Conservation (phyloP, 768 basidiomycete genomes). For the Pulveroboletus sp. region DNA sequence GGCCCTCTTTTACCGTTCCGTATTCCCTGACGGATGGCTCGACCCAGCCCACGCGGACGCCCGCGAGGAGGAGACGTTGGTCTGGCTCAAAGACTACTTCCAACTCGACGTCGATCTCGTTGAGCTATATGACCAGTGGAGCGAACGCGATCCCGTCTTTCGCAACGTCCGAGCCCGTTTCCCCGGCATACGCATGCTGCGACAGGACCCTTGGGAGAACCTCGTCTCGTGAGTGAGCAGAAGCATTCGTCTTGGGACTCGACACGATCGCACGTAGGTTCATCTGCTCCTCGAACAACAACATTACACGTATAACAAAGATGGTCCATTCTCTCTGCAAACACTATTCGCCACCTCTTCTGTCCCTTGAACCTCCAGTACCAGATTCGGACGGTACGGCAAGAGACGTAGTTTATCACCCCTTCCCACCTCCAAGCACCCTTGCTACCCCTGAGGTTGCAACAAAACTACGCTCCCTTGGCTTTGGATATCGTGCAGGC, state of each 20-base stretch:
- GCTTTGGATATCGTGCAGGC: slow-evolving; percentile 94
- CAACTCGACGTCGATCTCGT: slow-evolving; percentile 76
- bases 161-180: slow-evolving; percentile 59
- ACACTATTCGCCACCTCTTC: slow-evolving; percentile 68
- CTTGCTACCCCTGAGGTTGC: slow-evolving; percentile 61
- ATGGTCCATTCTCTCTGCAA: slow-evolving; percentile 86
- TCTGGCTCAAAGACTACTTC: slow-evolving; percentile 85
- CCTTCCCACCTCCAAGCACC: slow-evolving; percentile 79
- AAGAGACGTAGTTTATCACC: slow-evolving; percentile 53
- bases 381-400: slow-evolving; percentile 28
- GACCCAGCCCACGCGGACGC: slow-evolving; percentile 30
- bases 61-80: slow-evolving; percentile 62
- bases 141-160: slow-evolving; percentile 71
- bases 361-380: slow-evolving; percentile 43
- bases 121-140: slow-evolving; percentile 76
- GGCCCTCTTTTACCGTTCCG: slow-evolving; percentile 66
- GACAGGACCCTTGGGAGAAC: slow-evolving; percentile 97
- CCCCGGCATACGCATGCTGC: slow-evolving; percentile 78
- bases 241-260: slow-evolving; percentile 1
- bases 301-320: slow-evolving; percentile 90
- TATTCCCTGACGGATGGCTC: slow-evolving; percentile 50
- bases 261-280: slow-evolving; percentile 53
- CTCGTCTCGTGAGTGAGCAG: slow-evolving; percentile 74
- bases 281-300: slow-evolving; percentile 97
- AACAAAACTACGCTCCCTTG: slow-evolving; percentile 68